Percentiles rank a stretch among this genome's conserved stretches.
Evolutionary conservation across 352 stramenopile species (phyloP).

Genomic region (Globisporangium paroecandrum): DNA sequence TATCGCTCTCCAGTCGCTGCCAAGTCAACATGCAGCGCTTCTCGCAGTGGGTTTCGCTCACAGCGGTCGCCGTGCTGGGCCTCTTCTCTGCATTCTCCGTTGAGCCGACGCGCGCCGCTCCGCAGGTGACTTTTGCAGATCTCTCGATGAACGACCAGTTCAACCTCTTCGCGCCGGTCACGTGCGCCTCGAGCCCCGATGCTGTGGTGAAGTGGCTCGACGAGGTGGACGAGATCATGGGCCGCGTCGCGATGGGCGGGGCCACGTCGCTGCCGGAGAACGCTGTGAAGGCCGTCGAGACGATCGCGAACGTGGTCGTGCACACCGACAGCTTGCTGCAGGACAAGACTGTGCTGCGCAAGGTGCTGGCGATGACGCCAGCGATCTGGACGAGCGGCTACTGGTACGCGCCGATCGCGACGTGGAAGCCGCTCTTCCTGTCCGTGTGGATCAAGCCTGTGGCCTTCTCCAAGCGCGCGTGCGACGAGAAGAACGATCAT

Average conservation of each 20-base stretch:
- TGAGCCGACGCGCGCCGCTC: neutral
- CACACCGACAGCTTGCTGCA: conserved; percentile 18
- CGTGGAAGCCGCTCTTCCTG: conserved; percentile 35
- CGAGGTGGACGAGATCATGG: conserved; percentile 39
- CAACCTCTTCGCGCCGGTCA: conserved; percentile 30
- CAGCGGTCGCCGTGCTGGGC: neutral
- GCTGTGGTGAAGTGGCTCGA: conserved; percentile 31
- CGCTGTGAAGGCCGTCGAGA: conserved; percentile 30
- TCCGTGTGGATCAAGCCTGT: conserved; percentile 26
- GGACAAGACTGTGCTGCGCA: conserved; percentile 27
- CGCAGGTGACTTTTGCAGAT: neutral
- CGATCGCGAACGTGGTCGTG: conserved; percentile 30
- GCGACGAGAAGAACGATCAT: neutral
- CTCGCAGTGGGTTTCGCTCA: neutral
- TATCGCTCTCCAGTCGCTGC: neutral
- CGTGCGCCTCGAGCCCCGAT: conserved; percentile 18
- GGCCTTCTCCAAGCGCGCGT: conserved; percentile 22
- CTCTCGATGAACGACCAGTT: conserved; percentile 4
- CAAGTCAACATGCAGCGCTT: conserved; percentile 1
- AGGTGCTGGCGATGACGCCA: conserved; percentile 32
- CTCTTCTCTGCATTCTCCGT: neutral
- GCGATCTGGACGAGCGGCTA: conserved; percentile 50
- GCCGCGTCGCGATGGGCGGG: conserved; percentile 36
- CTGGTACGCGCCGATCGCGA: conserved; percentile 41
- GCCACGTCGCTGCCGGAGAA: conserved; percentile 33